phyloP scores from a whole-genome alignment of 371 early-diverging fungal species.

The Gilbertella persicaria region DNA sequence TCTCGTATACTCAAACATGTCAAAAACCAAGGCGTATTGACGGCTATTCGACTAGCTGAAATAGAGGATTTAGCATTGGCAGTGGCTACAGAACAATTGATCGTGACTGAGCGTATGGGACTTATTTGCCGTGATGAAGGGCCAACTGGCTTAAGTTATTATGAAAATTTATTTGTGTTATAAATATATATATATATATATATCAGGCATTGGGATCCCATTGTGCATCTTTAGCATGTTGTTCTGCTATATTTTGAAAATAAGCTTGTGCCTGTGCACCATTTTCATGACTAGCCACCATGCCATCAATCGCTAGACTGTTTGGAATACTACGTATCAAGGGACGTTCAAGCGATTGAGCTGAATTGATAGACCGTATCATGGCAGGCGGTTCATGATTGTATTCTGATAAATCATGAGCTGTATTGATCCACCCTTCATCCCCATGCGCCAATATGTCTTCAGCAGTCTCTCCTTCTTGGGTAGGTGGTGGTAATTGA shows the following conservation, averaged over 20 bases:
- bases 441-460: neutral
- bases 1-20: constrained; percentile 60
- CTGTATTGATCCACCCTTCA: constrained; percentile 3
- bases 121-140: constrained; percentile 86
- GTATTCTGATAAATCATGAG: neutral
- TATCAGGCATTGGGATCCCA: constrained; percentile 19
- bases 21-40: constrained; percentile 51
- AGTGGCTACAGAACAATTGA: constrained; percentile 75
- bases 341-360: constrained; percentile 33
- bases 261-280: constrained; percentile 45
- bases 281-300: constrained; percentile 31
- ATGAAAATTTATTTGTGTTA: constrained; percentile 75
- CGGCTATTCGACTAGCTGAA: constrained; percentile 72
- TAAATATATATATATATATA: too few species aligned
- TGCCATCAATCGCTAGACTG: constrained; percentile 38
- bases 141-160: constrained; percentile 80
- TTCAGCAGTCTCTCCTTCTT: constrained; percentile 8
- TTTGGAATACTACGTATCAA: constrained; percentile 41
- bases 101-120: constrained; percentile 77
- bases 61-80: constrained; percentile 65
- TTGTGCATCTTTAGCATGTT: constrained; percentile 28
- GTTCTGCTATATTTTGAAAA: constrained; percentile 41
- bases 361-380: constrained; percentile 24
- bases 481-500: neutral
- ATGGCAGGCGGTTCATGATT: constrained; percentile 20